phyloP scores from a whole-genome alignment of 2,329 filamentous ascomycete genomes.

The Juglanconis sp. region DNA sequence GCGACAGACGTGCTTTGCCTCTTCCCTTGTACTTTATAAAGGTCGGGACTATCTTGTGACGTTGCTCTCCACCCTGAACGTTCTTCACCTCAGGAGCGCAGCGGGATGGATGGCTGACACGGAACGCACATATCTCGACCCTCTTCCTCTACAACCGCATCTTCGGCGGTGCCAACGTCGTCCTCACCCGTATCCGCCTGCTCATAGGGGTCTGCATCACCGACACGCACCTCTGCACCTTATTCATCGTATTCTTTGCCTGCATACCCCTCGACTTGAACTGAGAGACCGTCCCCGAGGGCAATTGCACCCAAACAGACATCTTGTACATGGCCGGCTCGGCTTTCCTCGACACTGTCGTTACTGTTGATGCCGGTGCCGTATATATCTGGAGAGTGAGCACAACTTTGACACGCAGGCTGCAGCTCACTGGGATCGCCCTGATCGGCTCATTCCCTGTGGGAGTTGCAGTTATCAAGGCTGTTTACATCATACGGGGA shows the following conservation, averaged over 20 bases:
- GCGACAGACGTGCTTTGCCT: not conserved
- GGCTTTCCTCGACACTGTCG: not conserved
- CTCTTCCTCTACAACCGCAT: not conserved
- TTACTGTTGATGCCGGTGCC: not conserved
- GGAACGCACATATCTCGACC: not conserved
- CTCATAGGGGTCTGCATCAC: not conserved
- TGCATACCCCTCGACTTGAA: not conserved
- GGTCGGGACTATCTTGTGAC: not conserved
- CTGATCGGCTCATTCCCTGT: too few species aligned
- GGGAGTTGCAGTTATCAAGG: too few species aligned
- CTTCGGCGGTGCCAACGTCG: not conserved
- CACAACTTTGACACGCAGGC: too few species aligned
- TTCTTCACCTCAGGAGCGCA: not conserved
- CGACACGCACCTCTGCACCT: not conserved
- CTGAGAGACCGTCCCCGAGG: not conserved
- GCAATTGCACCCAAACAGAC: not conserved
- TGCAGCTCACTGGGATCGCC: too few species aligned
- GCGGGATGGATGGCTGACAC: not conserved
- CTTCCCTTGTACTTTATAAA: not conserved
- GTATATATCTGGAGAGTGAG: too few species aligned
- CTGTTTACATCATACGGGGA: too few species aligned
- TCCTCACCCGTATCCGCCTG: not conserved
- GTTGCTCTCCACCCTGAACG: not conserved
- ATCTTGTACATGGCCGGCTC: not conserved
- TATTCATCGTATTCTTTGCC: not conserved